Conservation (phyloP, 148 eudicot genomes). For the Polygonum aviculare region DNA sequence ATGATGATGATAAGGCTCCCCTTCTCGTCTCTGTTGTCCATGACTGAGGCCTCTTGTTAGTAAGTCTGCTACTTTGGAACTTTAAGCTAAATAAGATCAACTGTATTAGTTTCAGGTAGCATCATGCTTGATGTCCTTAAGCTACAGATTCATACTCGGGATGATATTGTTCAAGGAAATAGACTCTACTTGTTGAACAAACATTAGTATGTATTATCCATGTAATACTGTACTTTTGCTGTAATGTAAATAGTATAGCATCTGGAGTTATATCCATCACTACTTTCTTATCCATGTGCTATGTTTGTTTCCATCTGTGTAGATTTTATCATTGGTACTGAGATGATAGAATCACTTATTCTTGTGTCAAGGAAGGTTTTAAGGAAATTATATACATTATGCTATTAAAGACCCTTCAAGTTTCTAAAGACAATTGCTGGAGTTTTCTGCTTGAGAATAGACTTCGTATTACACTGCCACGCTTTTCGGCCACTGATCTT, state of each 20-base stretch:
- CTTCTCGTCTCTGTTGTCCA: constrained; percentile 1
- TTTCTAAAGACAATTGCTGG: too few species aligned
- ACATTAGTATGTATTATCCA: neutral
- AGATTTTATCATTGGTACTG: too few species aligned
- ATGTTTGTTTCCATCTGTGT: neutral
- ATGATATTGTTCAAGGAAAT: neutral
- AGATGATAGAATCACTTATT: too few species aligned
- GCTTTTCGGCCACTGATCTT: too few species aligned
- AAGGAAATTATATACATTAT: too few species aligned
- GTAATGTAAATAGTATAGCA: neutral
- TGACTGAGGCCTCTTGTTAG: neutral
- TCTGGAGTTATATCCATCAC: neutral
- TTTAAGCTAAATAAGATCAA: neutral
- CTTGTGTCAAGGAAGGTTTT: too few species aligned
- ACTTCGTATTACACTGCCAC: too few species aligned
- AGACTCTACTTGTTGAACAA: neutral
- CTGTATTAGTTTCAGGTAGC: neutral
- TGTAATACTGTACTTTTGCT: neutral
- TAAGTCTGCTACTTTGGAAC: neutral
- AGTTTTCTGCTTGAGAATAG: too few species aligned
- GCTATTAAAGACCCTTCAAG: too few species aligned
- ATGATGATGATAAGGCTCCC: constrained; percentile 4
- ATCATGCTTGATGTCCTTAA: neutral
- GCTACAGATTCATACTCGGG: neutral
- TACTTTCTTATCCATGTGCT: neutral